Conservation (phyloP, 345 rosid genomes). For the Litchi chinensis region DNA sequence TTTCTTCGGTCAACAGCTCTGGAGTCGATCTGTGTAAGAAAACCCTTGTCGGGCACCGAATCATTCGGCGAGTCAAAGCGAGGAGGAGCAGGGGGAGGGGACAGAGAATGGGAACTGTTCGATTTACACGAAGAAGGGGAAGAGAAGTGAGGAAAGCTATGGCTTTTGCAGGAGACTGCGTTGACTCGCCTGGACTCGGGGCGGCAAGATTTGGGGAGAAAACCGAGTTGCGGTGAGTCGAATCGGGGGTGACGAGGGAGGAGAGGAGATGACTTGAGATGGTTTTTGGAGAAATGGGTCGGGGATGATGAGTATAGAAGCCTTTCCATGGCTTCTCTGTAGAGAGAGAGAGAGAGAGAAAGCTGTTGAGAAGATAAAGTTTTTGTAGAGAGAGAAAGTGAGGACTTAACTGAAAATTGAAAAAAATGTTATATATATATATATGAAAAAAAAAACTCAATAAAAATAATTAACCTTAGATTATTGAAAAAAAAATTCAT, state of each 20-base stretch:
- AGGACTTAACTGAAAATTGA: constrained; percentile 20
- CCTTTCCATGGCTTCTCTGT: constrained; percentile 80
- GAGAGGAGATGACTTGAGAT: constrained; percentile 34
- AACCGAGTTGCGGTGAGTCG: constrained; percentile 37
- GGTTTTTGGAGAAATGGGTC: constrained; percentile 37
- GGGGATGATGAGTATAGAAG: constrained; percentile 75
- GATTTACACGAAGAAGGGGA: constrained; percentile 17
- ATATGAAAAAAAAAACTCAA: too few species aligned
- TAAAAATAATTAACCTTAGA: too few species aligned
- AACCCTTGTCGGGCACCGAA: constrained; percentile 33
- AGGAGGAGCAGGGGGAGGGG: constrained; percentile 29
- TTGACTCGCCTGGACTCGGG: constrained; percentile 45
- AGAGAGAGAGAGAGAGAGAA: constrained; percentile 9
- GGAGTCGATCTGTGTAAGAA: constrained; percentile 35
- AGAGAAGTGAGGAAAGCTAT: constrained; percentile 25
- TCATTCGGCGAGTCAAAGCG: constrained; percentile 32
- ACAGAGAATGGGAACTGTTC: constrained; percentile 19
- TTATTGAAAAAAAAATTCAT: too few species aligned
- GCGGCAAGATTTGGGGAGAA: constrained; percentile 23
- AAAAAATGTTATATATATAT: constrained; percentile 6
- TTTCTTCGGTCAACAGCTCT: constrained; percentile 43
- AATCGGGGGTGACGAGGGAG: constrained; percentile 46
- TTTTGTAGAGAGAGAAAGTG: constrained; percentile 14
- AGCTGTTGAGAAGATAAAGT: constrained; percentile 31
- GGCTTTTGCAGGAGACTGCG: constrained; percentile 43